Evolutionary conservation across 2,329 filamentous ascomycete species (phyloP), one percentile per base, ranked within the genome.

Genomic region (Xylaria sp.): DNA sequence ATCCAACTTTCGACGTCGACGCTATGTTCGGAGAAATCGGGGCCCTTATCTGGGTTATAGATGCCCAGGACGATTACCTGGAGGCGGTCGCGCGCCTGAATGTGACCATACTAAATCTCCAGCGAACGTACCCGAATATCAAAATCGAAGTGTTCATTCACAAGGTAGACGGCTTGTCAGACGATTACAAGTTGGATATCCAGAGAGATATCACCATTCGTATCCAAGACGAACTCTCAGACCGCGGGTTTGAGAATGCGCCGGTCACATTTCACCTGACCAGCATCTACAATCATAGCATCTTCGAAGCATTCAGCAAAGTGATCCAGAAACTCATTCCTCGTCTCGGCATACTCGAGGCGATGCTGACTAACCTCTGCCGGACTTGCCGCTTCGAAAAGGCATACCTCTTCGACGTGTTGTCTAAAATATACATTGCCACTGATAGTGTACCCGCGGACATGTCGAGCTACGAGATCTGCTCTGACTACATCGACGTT

Each of bases 91-190:
- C 86, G 49, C 87, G 91, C 7, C 84, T 99, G 22, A 96, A 96
- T 72, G 81, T 86, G 50, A 96, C 92, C 7, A 96, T 97, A 59
- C 79, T 97, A 53, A 90, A 91, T 61, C 84, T 99, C 1, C 91
- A 96, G 69, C 86, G 91, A 62, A 86, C 85, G 56, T 97, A 96
- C 69, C 92, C 93, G 2, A 88, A 91, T 69, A 94, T 97, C 75
- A 96, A 97, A 72, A 90, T 99, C 62, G 93, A 97, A 71, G 93
- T 99, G 46, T 97, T 99, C 73, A 96, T 99, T 65, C 94, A 99
- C 81, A 99, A 99, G 73, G 93, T 97, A 29, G 94, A 99, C 70
- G 93, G 92, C n/a, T 81, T 99, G 16, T 94, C 91, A 22, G 94
- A 97, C 63, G 94, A 99, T 72, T 97, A 94, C 78, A 92, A 94